Base-by-base conservation (phyloP, 1,284 basidiomycete genomes). In the Spongiforma sp. region DNA sequence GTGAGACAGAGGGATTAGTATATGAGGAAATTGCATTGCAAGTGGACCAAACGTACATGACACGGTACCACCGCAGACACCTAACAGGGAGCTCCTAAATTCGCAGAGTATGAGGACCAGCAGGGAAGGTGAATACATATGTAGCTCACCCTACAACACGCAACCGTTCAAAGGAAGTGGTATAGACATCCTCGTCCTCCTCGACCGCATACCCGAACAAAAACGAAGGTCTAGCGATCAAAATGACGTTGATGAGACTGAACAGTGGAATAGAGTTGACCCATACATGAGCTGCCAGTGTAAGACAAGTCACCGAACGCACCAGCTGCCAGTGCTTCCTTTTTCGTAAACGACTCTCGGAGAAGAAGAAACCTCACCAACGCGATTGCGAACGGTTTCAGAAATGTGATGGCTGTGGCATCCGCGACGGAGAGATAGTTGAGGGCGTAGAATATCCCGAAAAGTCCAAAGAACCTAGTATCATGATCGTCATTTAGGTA, bases 371-470 rank as follows among this genome's bases (percentile, higher is more conserved):
- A 86, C 0, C 89, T 93, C 3, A 89, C 78, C n/a, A 94, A 73
- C 1, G 86, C 88, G 0, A 91, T 92, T 12, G 84, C 81, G 62
- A 89, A 83, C 0, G 94, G 94, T 0, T 84, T 77, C 14, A 96
- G 82, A 78, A 94, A 95, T 0, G 88, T 89, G 57, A 96, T 80
- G 17, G 93, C 90, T 0, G 89, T 90, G 0, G 90, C 86, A 72
- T 95, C 93, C 15, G 90, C 90, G 1, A 94, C 79, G 0, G 89
- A 87, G 28, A 92, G 81, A 66, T 86, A 89, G 64, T 89, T 83
- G 15, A 94, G 78, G 1, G 89, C 86, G 72, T 88, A 91, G 74
- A 94, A 94, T 3, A 88, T 78, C 33, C 84, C 88, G 66, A 85
- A 87, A 24, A 91, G 78, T 1, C 86, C 87, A 64, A 88, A 81